phyloP scores from a whole-genome alignment of 2,329 filamentous ascomycete genomes.

The Paecilomyces dactylethromorphus region DNA sequence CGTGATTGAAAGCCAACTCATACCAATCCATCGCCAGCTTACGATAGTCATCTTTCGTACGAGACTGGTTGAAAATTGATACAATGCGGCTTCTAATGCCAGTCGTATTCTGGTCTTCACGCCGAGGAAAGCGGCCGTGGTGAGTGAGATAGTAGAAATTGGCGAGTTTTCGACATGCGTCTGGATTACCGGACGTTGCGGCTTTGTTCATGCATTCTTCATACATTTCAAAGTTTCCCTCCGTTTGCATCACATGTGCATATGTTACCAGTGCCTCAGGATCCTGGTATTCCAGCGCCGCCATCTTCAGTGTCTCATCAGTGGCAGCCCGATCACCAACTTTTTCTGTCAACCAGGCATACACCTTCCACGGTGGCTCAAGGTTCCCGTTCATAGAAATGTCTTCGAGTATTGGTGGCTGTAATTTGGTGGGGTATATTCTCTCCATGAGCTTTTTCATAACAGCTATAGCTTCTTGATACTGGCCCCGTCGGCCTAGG shows the following conservation, averaged over 20 bases:
- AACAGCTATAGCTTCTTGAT: constrained; percentile 14
- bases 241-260: constrained; percentile 16
- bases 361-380: constrained; percentile 22
- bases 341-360: constrained; percentile 14
- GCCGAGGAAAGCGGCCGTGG: constrained; percentile 16
- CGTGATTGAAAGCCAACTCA: constrained; percentile 15
- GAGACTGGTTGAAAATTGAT: constrained; percentile 12
- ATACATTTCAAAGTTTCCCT: constrained; percentile 20
- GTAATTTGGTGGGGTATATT: constrained; percentile 11
- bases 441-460: constrained; percentile 18
- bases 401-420: background rate
- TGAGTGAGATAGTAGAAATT: constrained; percentile 30
- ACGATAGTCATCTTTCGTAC: constrained; percentile 16
- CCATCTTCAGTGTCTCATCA: constrained; percentile 16
- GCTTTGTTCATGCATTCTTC: constrained; percentile 29
- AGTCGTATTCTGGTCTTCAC: constrained; percentile 9
- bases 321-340: constrained; percentile 8
- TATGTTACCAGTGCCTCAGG: constrained; percentile 19
- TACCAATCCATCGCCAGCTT: constrained; percentile 29
- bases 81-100: background rate
- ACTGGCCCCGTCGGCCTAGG: constrained; percentile 14
- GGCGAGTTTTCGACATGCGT: constrained; percentile 26
- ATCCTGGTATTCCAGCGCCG: constrained; percentile 25
- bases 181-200: constrained; percentile 19
- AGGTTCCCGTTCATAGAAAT: constrained; percentile 7